Base-by-base conservation (phyloP, 1,139 yeast genomes). In the Yamadazyma songkhlaensis region DNA sequence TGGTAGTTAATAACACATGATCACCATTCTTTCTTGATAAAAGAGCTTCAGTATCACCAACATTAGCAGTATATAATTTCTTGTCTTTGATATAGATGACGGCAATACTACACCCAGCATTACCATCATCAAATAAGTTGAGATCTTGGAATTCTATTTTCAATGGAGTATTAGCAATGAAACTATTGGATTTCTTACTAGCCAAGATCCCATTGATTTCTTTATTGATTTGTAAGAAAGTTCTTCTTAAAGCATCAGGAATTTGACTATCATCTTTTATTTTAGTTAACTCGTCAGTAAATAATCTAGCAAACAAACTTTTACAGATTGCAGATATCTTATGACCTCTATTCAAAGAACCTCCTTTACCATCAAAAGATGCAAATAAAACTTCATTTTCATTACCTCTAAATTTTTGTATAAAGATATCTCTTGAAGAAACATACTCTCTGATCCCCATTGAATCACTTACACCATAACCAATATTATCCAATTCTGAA, bases 401-500 rank as follows among this genome's bases (percentile, higher is more conserved):
- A 41, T 82, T 82, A 11, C 96, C 96, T 46, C 96, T 73, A 60
- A 90, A 88, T 49, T 87, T 81, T 51, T 89, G 97, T 47, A 86
- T 75, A 32, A 94, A 90, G 35, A 88, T 77, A 62, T 92, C 99
- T 51, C 95, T 75, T 8, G 83, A 78, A 0, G 90, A 77, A 8
- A 92, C 77, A 43, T 72, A 71, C 27, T 81, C 81, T 40, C 81
- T 69, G 41, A 71, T 70, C 2, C 96, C 96, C 55, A 92, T 70
- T 2, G 84, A 70, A 58, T 94, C 99, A 2, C 97, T 85, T 36
- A 90, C 89, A 55, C 98, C 98, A 54, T 89, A 88, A 1, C 90
- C 83, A 67, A 86, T 76, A 34, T 78, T 79, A 38, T 84, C 82
- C 24, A 88, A 63, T 39, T 81, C 87, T 0, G 96, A 84, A n/a